Percentiles rank a stretch among this genome's conserved stretches.
Evolutionary conservation across 1,284 basidiomycete genomes (phyloP).

Genomic region (Bjerkandera adusta): DNA sequence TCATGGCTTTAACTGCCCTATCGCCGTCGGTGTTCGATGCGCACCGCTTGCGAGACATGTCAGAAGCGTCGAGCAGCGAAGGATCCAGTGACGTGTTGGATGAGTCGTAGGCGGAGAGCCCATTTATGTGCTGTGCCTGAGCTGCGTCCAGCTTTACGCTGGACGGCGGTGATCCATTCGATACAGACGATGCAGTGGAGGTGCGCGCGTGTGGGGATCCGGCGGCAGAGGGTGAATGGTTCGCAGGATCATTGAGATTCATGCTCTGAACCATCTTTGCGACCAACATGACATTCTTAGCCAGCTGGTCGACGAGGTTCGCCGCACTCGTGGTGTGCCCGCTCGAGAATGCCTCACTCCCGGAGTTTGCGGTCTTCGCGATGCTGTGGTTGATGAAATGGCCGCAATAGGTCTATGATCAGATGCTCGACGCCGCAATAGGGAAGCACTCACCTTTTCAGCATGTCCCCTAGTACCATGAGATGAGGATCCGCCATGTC

Average conservation of each 20-base stretch:
- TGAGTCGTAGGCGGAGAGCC: constrained; percentile 18
- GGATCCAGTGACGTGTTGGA: constrained; percentile 23
- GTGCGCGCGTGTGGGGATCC: constrained; percentile 17
- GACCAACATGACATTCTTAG: constrained; percentile 44
- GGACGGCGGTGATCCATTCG: constrained; percentile 16
- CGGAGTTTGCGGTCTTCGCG: constrained; percentile 45
- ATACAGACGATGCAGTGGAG: constrained; percentile 16
- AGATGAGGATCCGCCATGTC: constrained; percentile 36
- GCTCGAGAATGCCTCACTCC: constrained; percentile 44
- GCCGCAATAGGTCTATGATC: constrained; percentile 12
- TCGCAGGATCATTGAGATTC: constrained; percentile 35
- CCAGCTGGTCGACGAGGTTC: constrained; percentile 45
- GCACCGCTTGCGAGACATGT: constrained; percentile 58
- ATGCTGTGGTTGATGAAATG: constrained; percentile 35
- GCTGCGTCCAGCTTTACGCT: constrained; percentile 15
- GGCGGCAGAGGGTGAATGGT: constrained; percentile 19
- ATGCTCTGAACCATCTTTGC: constrained; percentile 48
- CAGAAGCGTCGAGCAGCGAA: constrained; percentile 25
- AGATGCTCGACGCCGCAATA: constrained; percentile 19
- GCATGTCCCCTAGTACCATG: constrained; percentile 37
- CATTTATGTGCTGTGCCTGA: constrained; percentile 24
- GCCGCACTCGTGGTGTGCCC: constrained; percentile 45
- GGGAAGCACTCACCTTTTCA: constrained; percentile 34
- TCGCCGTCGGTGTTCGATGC: constrained; percentile 62
- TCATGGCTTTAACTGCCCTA: constrained; percentile 60